phyloP scores from a whole-genome alignment of 2,329 filamentous ascomycete species.

The Neopestalotiopsis clavispora region DNA sequence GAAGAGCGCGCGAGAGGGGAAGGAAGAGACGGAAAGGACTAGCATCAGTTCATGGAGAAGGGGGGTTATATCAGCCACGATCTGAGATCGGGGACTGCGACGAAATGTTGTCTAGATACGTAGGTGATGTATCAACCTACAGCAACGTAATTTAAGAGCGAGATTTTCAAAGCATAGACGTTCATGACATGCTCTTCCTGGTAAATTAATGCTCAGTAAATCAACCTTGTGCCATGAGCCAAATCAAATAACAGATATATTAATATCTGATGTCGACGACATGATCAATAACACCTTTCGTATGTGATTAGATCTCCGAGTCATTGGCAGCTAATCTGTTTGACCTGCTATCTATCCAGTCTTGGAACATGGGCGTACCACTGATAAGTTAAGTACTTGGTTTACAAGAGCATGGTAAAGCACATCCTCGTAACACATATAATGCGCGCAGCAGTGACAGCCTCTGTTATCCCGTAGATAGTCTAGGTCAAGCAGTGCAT shows the following conservation, averaged over 20 bases:
- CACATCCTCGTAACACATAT: no score
- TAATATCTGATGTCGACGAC: background rate
- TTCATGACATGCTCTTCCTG: background rate
- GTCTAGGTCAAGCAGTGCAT: no score
- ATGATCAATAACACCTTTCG: background rate
- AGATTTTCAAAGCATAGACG: background rate
- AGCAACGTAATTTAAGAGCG: constrained; percentile 6
- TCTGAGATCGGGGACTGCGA: constrained; percentile 5
- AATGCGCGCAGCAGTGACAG: no score
- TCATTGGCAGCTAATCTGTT: no score
- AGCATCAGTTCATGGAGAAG: constrained; percentile 1
- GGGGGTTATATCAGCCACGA: background rate
- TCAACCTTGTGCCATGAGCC: background rate
- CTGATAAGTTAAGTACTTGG: no score
- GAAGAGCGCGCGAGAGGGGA: background rate
- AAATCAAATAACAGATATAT: background rate
- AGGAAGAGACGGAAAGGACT: background rate
- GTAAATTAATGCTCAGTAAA: background rate
- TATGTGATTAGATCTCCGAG: no score
- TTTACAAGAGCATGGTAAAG: no score
- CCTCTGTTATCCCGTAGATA: no score
- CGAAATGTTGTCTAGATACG: constrained; percentile 9
- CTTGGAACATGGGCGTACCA: no score
- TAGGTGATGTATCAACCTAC: constrained; percentile 1
- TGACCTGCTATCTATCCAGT: no score